Percentiles rank a stretch among this genome's conserved stretches.
Conservation (phyloP, 768 basidiomycete species). For the Lactarius indigo region DNA sequence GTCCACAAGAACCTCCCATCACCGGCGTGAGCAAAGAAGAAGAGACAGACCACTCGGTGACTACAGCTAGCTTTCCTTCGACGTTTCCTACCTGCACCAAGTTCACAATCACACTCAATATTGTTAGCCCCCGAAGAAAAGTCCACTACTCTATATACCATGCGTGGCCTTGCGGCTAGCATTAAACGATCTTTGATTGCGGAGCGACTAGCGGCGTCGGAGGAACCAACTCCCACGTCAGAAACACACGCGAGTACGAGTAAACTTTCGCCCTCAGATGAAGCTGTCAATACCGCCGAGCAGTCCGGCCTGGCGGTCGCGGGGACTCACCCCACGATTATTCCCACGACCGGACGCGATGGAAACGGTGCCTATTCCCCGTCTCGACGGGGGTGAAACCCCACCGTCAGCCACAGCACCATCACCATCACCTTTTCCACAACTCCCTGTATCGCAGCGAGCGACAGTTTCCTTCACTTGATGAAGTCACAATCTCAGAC, state of each 20-base stretch:
- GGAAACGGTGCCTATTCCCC: neutral
- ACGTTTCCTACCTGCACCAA: neutral
- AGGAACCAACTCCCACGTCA: neutral
- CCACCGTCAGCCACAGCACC: neutral
- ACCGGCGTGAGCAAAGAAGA: neutral
- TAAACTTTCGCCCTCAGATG: neutral
- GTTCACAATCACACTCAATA: slow-evolving; percentile 17
- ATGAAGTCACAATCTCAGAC: neutral
- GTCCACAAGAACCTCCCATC: neutral
- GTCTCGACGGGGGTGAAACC: neutral
- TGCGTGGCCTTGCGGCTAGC: slow-evolving; percentile 21
- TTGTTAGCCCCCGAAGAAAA: slow-evolving; percentile 13
- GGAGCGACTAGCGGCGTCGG: slow-evolving; percentile 13
- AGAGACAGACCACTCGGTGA: neutral
- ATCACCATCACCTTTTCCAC: neutral
- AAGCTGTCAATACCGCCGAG: neutral
- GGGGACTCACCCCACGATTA: neutral
- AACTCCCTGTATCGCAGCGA: neutral
- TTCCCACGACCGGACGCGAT: neutral
- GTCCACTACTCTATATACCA: slow-evolving; percentile 8
- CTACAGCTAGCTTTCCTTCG: neutral
- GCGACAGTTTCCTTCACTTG: neutral
- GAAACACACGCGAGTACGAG: neutral
- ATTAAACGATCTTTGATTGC: slow-evolving; percentile 21
- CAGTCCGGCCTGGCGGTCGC: neutral